Percentiles rank a stretch among this genome's conserved stretches.
These are phyloP conservation scores for Eimeria mitis DNA, from an alignment of 169 alveolate species.

Conservation along the genomic window DNA sequence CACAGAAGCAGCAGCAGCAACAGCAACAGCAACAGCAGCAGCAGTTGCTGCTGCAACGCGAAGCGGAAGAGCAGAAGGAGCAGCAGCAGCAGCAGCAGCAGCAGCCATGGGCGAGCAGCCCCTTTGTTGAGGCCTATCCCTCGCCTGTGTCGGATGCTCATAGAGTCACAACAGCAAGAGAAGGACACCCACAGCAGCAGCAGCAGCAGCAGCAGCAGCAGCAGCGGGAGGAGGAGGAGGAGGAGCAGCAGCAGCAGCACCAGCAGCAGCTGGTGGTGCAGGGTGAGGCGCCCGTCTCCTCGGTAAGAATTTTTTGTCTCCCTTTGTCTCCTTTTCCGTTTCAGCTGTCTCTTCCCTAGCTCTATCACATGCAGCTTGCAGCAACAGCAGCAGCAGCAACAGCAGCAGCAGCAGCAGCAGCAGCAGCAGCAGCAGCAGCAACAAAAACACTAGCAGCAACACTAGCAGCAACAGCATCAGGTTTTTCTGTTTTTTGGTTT, in stretches of 20 bases:
- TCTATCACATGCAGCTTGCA: not conserved
- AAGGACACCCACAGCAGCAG: no score
- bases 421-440: conserved; percentile 40
- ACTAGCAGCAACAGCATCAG: not conserved
- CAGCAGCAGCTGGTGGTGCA: not conserved
- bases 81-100: conserved; percentile 1
- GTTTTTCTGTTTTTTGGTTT: no score
- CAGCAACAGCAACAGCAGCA: not conserved
- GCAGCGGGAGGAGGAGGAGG: no score
- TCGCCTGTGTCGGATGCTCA: no score
- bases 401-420: conserved; percentile 21
- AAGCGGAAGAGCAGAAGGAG: not conserved
- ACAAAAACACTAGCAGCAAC: not conserved
- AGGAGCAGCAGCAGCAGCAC: not conserved
- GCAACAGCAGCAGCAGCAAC: conserved; percentile 23
- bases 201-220: not conserved
- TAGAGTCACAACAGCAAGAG: no score
- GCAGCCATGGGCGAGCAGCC: no score
- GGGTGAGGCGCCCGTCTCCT: not conserved
- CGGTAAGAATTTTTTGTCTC: not conserved
- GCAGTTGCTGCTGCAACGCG: not conserved
- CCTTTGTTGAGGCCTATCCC: no score
- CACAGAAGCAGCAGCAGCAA: not conserved
- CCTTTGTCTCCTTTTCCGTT: conserved; percentile 11
- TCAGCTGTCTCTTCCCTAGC: not conserved